Percentiles rank a stretch among this genome's conserved stretches.
These are phyloP conservation scores for Sphaerulina populicola DNA, from an alignment of 2,329 filamentous ascomycete genomes.

Conservation along the genomic window DNA sequence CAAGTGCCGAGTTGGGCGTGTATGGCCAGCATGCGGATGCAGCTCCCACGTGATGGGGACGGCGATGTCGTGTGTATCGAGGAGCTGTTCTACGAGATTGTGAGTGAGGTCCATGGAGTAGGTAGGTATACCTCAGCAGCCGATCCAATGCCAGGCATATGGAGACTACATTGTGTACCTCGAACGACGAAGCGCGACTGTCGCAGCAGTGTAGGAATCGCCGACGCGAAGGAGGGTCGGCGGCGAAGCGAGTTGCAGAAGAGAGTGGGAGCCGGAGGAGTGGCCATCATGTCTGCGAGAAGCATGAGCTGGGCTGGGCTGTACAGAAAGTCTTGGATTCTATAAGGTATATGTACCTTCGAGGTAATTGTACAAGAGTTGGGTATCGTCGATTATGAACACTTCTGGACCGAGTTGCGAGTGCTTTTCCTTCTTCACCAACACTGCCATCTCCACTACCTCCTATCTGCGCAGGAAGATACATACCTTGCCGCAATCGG, in stretches of 20 bases:
- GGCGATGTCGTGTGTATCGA: constrained; percentile 35
- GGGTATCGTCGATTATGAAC: constrained; percentile 15
- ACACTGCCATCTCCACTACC: too few relatives aligned
- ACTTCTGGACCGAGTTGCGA: constrained; percentile 12
- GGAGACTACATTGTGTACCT: background rate
- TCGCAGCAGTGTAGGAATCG: constrained; percentile 30
- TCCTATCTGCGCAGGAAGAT: background rate
- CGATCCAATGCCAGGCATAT: background rate
- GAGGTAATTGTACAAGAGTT: constrained; percentile 9
- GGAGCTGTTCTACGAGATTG: constrained; percentile 23
- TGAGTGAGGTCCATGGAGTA: too few relatives aligned
- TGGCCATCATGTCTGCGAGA: background rate
- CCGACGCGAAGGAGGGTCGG: constrained; percentile 34
- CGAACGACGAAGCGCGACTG: constrained; percentile 23
- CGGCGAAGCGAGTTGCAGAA: constrained; percentile 38
- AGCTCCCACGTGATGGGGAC: constrained; percentile 19
- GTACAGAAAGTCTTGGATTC: background rate
- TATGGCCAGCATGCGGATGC: constrained; percentile 10
- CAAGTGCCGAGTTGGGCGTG: constrained; percentile 15
- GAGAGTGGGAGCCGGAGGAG: constrained; percentile 28
- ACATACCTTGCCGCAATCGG: too few relatives aligned
- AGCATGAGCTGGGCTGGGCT: background rate
- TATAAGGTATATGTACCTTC: too few relatives aligned
- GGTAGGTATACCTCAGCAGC: too few relatives aligned
- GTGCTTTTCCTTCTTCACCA: background rate